A percentile compares a stretch with the other conserved stretches of the same genome.
Evolutionary conservation across 345 rosid genomes (phyloP).

Genomic region (Punica granatum): DNA sequence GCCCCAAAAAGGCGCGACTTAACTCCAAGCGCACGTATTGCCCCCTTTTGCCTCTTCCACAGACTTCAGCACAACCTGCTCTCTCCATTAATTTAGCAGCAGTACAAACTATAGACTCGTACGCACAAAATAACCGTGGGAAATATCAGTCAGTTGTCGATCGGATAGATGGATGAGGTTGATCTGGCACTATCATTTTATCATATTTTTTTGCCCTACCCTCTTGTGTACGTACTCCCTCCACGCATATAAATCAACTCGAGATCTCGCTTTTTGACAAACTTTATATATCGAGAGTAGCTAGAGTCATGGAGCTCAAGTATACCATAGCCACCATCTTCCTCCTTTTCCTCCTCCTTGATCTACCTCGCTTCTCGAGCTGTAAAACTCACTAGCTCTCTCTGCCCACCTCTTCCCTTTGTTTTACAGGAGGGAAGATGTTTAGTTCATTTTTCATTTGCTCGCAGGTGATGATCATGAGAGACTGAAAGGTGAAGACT

Average conservation of each 20-base stretch:
- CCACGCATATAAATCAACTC: not conserved
- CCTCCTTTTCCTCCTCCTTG: constrained; percentile 4
- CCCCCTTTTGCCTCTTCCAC: not conserved
- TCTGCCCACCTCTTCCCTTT: not conserved
- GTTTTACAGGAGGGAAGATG: not conserved
- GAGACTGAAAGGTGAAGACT: not conserved
- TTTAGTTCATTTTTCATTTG: not conserved
- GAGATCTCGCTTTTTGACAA: not conserved
- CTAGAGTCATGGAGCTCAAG: constrained; percentile 2
- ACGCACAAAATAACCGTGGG: not conserved
- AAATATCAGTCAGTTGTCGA: not conserved
- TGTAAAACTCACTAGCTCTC: not conserved
- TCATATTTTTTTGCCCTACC: not conserved
- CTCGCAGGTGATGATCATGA: not conserved
- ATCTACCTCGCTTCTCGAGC: not conserved
- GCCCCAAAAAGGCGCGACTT: not conserved
- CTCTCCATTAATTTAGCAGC: too few species aligned
- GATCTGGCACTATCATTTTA: not conserved
- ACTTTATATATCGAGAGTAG: too few species aligned
- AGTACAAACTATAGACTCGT: not conserved
- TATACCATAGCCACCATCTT: not conserved
- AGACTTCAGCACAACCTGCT: too few species aligned
- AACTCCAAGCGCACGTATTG: not conserved
- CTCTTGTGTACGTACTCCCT: not conserved
- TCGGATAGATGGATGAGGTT: too few species aligned